These are phyloP conservation scores for Brassica hybrid DNA, from an alignment of 441 rosid species.

Conservation along the genomic window DNA sequence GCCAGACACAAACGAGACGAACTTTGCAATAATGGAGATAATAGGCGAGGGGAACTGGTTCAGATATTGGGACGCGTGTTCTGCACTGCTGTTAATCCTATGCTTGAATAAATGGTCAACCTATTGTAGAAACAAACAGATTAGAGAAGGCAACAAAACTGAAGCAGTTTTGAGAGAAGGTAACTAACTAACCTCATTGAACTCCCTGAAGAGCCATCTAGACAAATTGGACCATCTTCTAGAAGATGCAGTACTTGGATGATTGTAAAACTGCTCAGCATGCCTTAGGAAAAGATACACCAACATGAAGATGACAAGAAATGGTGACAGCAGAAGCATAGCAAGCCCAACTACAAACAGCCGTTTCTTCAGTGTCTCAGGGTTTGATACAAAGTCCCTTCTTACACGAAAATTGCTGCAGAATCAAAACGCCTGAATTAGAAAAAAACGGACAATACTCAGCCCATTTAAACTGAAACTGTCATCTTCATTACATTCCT, in stretches of 20 bases:
- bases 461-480: too few relatives aligned
- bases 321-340: constrained; percentile 92
- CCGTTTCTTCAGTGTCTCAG: constrained; percentile 78
- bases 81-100: constrained; percentile 88
- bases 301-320: constrained; percentile 96
- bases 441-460: constrained; percentile 8
- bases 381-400: too few relatives aligned
- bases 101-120: constrained; percentile 99
- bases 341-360: constrained; percentile 90
- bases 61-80: constrained; percentile 85
- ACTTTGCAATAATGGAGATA: constrained; percentile 88
- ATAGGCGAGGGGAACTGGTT: constrained; percentile 94
- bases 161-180: not conserved
- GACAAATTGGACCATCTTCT: constrained; percentile 99
- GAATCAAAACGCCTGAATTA: constrained; percentile 41
- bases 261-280: constrained; percentile 96
- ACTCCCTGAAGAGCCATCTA: constrained; percentile 95
- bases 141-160: constrained; percentile 23
- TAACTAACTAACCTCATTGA: constrained; percentile 66
- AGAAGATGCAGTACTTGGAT: constrained; percentile 97
- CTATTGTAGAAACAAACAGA: constrained; percentile 48
- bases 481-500: too few relatives aligned
- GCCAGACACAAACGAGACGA: constrained; percentile 96
- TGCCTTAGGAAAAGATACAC: too few relatives aligned
- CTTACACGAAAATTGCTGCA: constrained; percentile 91